Evolutionary conservation across 2,329 filamentous ascomycete species (phyloP).

Genomic region (Claviceps monticola): DNA sequence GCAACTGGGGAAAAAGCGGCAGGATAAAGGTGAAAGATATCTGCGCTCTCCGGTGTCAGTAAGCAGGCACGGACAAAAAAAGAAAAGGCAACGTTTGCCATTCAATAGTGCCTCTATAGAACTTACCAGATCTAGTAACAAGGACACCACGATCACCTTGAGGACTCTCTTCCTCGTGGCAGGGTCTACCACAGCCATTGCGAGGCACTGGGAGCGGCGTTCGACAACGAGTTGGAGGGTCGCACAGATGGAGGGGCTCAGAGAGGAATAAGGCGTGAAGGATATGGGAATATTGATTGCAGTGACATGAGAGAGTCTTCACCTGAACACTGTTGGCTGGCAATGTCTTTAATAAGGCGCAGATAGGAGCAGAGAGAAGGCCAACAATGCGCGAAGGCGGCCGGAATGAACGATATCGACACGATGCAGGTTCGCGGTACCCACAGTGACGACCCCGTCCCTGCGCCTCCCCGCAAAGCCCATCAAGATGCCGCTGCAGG

Average conservation of each 20-base stretch:
- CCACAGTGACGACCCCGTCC: not conserved
- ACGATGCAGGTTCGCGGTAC: not conserved
- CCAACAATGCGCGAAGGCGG: too few species aligned
- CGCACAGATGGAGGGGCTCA: not conserved
- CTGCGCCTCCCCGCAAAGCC: too few species aligned
- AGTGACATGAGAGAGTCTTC: not conserved
- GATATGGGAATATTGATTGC: not conserved
- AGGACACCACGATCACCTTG: constrained; percentile 74
- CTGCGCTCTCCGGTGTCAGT: constrained; percentile 28
- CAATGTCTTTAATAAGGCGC: too few species aligned
- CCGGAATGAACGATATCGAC: not conserved
- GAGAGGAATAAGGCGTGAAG: too few species aligned
- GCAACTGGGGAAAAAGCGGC: constrained; percentile 84
- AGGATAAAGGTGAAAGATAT: constrained; percentile 98
- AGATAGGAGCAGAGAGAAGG: not conserved
- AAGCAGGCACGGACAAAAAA: not conserved
- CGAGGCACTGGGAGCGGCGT: not conserved
- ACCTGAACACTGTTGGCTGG: too few species aligned
- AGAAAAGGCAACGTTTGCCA: not conserved
- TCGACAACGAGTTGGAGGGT: not conserved
- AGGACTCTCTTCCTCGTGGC: constrained; percentile 65
- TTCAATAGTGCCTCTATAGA: not conserved
- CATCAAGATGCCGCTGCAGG: too few species aligned
- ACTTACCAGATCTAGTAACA: constrained; percentile 73
- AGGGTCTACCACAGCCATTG: constrained; percentile 34